A percentile compares a stretch with the other conserved stretches of the same genome.
Evolutionary conservation across 106 monocot species (phyloP).

Genomic region (Dioscorea zingiberensis): DNA sequence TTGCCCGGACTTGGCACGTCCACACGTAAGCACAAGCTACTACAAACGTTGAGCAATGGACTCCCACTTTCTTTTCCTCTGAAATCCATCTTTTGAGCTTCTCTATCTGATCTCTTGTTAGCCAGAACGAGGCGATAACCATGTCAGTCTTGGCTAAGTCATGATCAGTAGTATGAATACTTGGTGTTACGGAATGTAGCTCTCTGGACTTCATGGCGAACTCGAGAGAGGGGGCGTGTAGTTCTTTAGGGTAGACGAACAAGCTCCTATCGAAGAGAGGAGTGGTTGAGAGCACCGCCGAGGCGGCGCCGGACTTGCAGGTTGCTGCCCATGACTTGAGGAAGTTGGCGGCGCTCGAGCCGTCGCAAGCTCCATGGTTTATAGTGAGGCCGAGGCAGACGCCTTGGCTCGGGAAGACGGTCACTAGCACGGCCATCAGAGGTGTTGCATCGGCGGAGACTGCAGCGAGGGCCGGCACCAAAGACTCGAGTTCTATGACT

Average conservation of each 20-base stretch:
- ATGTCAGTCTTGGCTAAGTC: too few species aligned
- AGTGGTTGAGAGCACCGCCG: not conserved
- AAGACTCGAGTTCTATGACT: not conserved
- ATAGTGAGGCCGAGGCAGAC: constrained; percentile 18
- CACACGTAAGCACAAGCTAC: too few species aligned
- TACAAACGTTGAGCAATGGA: too few species aligned
- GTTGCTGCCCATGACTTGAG: too few species aligned
- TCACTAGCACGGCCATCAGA: constrained; percentile 33
- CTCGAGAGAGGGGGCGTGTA: not conserved
- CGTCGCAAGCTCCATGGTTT: too few species aligned
- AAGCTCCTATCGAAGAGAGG: not conserved
- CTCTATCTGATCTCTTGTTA: too few species aligned
- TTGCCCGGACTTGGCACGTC: too few species aligned
- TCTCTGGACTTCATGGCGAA: not conserved
- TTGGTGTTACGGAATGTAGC: too few species aligned
- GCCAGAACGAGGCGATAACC: not conserved
- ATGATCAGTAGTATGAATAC: not conserved
- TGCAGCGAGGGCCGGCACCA: constrained; percentile 26
- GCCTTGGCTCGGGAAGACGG: constrained; percentile 21
- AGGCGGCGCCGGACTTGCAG: not conserved
- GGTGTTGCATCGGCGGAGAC: not conserved
- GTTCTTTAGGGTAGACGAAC: not conserved
- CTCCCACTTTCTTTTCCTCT: too few species aligned
- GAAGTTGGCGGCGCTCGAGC: too few species aligned
- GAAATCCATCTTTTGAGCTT: too few species aligned